Percentiles rank a stretch among this genome's conserved stretches.
Evolutionary conservation across 306 rosid species (phyloP).

Genomic region (Quercus suber): DNA sequence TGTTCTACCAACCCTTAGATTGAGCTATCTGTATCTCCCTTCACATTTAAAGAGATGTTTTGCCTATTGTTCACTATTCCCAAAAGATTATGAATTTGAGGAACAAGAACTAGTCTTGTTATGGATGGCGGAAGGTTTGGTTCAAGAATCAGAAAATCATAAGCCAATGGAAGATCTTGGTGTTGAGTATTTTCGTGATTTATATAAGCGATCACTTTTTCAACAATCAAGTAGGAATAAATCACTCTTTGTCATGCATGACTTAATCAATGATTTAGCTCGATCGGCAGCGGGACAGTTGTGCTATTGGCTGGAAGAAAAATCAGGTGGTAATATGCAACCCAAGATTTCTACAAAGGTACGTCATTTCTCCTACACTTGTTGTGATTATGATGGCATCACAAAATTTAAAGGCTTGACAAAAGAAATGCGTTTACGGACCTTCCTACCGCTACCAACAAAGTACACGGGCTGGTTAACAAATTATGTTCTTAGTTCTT

Average conservation of each 20-base stretch:
- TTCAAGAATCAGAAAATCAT: neutral
- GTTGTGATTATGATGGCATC: neutral
- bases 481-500: neutral
- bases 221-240: neutral
- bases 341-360: neutral
- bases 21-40: conserved; percentile 6
- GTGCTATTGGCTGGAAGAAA: accelerated
- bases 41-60: neutral
- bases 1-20: neutral
- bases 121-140: neutral
- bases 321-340: too few species aligned
- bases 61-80: conserved; percentile 5
- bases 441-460: conserved; percentile 36
- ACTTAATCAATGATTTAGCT: conserved; percentile 3
- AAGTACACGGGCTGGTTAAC: conserved; percentile 17
- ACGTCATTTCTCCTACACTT: neutral
- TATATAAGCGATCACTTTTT: neutral
- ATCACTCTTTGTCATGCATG: neutral
- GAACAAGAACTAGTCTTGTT: neutral
- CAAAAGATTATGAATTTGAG: neutral
- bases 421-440: conserved; percentile 39
- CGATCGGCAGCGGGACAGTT: neutral
- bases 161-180: neutral
- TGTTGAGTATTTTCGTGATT: neutral
- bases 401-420: neutral